These are phyloP conservation scores for Kwoniella shivajii DNA, from an alignment of 1,284 basidiomycete genomes.

Conservation along the genomic window DNA sequence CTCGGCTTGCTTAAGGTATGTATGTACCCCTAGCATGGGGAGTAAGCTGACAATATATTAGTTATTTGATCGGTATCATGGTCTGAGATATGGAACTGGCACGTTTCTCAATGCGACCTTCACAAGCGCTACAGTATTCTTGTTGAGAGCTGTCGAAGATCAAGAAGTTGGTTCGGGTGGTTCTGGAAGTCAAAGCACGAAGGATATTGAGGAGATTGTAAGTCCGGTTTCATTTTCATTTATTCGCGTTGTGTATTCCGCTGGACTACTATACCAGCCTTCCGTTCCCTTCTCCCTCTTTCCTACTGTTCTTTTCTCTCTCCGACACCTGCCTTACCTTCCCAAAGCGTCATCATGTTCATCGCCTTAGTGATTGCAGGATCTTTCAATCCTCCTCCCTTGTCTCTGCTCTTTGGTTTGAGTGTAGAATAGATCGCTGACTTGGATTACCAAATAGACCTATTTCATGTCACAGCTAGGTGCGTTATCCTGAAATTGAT, in stretches of 20 bases:
- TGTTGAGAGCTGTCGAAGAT: constrained; percentile 15
- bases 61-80: background rate
- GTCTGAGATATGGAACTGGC: background rate
- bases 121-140: constrained; percentile 16
- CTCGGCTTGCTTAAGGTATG: constrained; percentile 14
- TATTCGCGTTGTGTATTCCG: background rate
- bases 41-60: constrained; percentile 5
- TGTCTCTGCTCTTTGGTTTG: no score
- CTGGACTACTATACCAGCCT: no score
- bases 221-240: background rate
- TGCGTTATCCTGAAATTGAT: background rate
- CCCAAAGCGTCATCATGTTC: background rate
- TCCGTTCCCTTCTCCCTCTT: no score
- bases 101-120: constrained; percentile 7
- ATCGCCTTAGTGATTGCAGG: no score
- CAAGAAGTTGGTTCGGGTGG: background rate
- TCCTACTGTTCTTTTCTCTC: no score
- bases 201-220: constrained; percentile 13
- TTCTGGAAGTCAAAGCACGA: background rate
- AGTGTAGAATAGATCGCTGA: no score
- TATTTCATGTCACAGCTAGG: constrained; percentile 2
- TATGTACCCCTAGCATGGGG: constrained; percentile 6
- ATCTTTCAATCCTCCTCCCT: no score
- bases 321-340: no score
- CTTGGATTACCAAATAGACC: background rate